These are phyloP conservation scores for Rhodotorula mucilaginosa DNA, from an alignment of 1,284 basidiomycete genomes.

Conservation along the genomic window DNA sequence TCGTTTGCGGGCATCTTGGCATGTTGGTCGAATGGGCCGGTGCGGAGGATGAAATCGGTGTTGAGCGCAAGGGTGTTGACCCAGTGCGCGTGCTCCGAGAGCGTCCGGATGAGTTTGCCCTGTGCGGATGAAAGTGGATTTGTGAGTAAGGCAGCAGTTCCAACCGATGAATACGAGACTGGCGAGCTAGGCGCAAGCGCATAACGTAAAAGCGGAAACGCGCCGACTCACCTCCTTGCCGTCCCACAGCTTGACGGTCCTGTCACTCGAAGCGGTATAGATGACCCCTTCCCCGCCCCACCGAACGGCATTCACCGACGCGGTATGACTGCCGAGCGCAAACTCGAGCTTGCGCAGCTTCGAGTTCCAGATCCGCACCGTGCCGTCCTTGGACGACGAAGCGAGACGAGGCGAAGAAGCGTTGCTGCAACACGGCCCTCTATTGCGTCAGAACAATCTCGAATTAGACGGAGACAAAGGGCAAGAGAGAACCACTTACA, in stretches of 20 bases:
- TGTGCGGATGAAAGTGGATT: slow-evolving; percentile 26
- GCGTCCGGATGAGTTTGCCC: slow-evolving; percentile 61
- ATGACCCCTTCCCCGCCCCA: slow-evolving; percentile 91
- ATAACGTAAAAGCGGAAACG: not conserved
- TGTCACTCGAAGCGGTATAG: slow-evolving; percentile 91
- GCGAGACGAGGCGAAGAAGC: slow-evolving; percentile 76
- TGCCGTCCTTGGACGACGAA: slow-evolving; percentile 92
- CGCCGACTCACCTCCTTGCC: slow-evolving; percentile 60
- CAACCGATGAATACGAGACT: not conserved
- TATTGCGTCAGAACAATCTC: not conserved
- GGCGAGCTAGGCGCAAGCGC: not conserved
- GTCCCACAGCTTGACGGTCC: slow-evolving; percentile 93
- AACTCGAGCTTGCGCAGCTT: slow-evolving; percentile 72
- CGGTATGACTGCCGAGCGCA: slow-evolving; percentile 87
- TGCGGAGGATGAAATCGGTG: slow-evolving; percentile 90
- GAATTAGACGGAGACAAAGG: not conserved
- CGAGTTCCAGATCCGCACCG: slow-evolving; percentile 88
- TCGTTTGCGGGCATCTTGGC: slow-evolving; percentile 71
- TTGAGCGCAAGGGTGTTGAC: slow-evolving; percentile 94
- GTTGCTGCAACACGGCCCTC: slow-evolving; percentile 51
- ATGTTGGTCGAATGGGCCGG: slow-evolving; percentile 90
- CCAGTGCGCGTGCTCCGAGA: slow-evolving; percentile 98
- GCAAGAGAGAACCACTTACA: slow-evolving; percentile 54
- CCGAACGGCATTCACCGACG: slow-evolving; percentile 88
- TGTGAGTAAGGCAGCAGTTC: not conserved